A percentile compares a stretch with the other conserved stretches of the same genome.
These are phyloP conservation scores for Coffea eugenioides DNA, from an alignment of 257 asterid genomes.

Conservation along the genomic window DNA sequence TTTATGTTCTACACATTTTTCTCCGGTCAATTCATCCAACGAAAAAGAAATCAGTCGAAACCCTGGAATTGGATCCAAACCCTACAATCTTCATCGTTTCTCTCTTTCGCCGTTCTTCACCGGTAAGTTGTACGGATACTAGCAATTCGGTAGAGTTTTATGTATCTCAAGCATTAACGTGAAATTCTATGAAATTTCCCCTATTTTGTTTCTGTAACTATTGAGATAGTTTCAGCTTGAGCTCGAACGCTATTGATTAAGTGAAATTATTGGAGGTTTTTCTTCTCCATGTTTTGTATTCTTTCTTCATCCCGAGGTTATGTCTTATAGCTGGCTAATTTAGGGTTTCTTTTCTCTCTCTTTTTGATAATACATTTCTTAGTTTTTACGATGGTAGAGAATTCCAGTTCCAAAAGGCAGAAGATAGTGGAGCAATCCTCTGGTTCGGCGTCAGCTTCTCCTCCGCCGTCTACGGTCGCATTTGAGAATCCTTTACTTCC, in stretches of 20 bases:
- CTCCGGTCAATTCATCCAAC: neutral
- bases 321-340: neutral
- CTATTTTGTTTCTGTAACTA: neutral
- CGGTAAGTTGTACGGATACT: neutral
- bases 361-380: neutral
- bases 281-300: neutral
- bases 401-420: slow-evolving; percentile 52
- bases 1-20: too few relatives aligned
- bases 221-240: neutral
- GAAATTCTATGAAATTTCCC: neutral
- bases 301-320: too few relatives aligned
- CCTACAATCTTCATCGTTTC: neutral
- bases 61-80: neutral
- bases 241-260: neutral
- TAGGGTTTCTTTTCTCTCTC: slow-evolving; percentile 2
- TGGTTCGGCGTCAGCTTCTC: neutral
- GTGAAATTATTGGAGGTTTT: neutral
- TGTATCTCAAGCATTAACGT: too few relatives aligned
- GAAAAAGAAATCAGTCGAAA: neutral
- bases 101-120: neutral
- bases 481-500: slow-evolving; percentile 75
- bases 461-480: slow-evolving; percentile 29
- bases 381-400: slow-evolving; percentile 25
- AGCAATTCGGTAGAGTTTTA: neutral
- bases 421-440: slow-evolving; percentile 39